Conservation (phyloP, 169 alveolate species). For the Theileria annulata region DNA sequence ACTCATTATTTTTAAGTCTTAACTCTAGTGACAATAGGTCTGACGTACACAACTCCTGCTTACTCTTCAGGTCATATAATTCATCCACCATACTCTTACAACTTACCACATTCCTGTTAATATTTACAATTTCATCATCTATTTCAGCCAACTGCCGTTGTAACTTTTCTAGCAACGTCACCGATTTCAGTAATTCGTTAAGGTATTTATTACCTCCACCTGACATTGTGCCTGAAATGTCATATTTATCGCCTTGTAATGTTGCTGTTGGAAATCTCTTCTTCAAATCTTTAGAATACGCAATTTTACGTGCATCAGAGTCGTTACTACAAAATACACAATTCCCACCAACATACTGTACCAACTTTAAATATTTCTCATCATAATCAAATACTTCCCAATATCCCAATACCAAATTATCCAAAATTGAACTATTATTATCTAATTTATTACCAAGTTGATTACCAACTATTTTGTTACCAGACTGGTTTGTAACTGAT, state of each 20-base stretch:
- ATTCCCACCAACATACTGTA: constrained; percentile 83
- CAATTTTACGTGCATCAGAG: constrained; percentile 82
- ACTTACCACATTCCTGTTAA: constrained; percentile 50
- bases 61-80: constrained; percentile 60
- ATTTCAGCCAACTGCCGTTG: constrained; percentile 6
- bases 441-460: constrained; percentile 39
- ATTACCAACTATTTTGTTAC: too few species aligned
- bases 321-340: constrained; percentile 80
- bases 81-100: constrained; percentile 30
- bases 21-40: constrained; percentile 50
- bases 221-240: constrained; percentile 86
- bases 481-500: too few species aligned
- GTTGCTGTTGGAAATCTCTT: constrained; percentile 83
- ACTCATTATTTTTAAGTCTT: constrained; percentile 59
- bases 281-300: constrained; percentile 74
- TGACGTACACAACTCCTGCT: constrained; percentile 47
- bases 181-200: constrained; percentile 47
- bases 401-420: constrained; percentile 61
- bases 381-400: constrained; percentile 74
- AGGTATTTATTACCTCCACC: constrained; percentile 87
- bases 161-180: constrained; percentile 21
- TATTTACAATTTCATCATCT: constrained; percentile 10
- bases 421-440: too few species aligned
- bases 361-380: constrained; percentile 70
- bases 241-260: constrained; percentile 88